Base-by-base conservation (phyloP, 805 yeast genomes). In the Saccharomycopsis synnaedendra region DNA sequence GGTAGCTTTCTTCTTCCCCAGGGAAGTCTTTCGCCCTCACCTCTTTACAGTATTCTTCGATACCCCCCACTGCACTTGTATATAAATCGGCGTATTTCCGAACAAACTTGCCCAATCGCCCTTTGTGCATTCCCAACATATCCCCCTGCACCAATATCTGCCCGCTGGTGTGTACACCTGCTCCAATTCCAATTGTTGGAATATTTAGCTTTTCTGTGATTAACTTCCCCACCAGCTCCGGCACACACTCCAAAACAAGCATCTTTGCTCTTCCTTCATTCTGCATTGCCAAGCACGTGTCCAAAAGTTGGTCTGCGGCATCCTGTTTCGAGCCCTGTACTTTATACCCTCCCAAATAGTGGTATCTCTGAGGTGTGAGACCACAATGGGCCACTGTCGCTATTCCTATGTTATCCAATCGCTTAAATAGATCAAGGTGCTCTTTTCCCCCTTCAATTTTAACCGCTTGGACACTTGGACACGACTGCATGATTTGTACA, bases 161-260 rank as follows among this genome's bases (percentile, higher is more conserved):
- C 0, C 96, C 97, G 35, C 85, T 76, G 5, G 90, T 82, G 5
- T 66, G 66, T 28, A 78, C 75, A 0, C 98, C 97, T 0, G 97
- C 96, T 4, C 98, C 98, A 43, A 90, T 90, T 3, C 98, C 98
- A 55, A 90, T 88, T 1, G 94, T 85, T 0, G 97, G 97, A 1
- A 90, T 69, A 1, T 60, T 44, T 33, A 88, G 60, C 9, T 68
- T 65, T 2, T 69, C 60, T 0, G 96, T 84, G 32, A 93, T 76
- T 48, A 68, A 66, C 41, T 68, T 61, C 0, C 90, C 90, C 8
- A 93, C 64, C 48, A 72, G 72, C 48, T 75, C 76, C 1, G 98
- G 98, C 3, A 90, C 75, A 45, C 97, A 94, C 57, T 90, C 98
- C 3, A 90, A 60, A 1, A 90, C 78, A 3, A 88, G 58, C 44